Evolutionary conservation across 2,329 filamentous ascomycete species (phyloP).

Genomic region (Blastomyces silverae): DNA sequence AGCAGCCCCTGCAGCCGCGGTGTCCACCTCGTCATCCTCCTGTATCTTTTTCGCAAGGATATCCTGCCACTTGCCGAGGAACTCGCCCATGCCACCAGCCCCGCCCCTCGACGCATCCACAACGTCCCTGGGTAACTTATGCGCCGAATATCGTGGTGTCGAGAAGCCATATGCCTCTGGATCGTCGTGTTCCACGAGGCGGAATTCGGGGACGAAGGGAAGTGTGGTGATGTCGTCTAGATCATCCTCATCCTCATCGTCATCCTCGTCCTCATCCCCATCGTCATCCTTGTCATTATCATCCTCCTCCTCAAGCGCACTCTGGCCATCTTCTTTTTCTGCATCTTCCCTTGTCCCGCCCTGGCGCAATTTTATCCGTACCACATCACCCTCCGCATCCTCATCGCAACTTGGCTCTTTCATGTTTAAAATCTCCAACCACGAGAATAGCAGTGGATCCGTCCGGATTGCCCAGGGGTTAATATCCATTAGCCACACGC

Average conservation of each 20-base stretch:
- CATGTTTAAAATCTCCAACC: constrained; percentile 75
- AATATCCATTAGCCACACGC: constrained; percentile 82
- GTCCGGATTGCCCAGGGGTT: constrained; percentile 91
- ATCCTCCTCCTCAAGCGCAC: constrained; percentile 18
- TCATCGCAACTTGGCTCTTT: constrained; percentile 33
- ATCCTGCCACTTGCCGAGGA: constrained; percentile 67
- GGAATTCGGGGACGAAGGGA: constrained; percentile 64
- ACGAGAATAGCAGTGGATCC: constrained; percentile 81
- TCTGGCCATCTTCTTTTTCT: constrained; percentile 23
- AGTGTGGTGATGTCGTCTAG: constrained; percentile 50
- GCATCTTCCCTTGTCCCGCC: constrained; percentile 19
- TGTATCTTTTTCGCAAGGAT: constrained; percentile 42
- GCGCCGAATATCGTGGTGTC: constrained; percentile 82
- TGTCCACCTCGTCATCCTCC: constrained; percentile 32
- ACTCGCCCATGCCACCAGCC: constrained; percentile 72
- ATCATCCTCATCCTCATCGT: constrained; percentile 34
- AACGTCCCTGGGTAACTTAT: constrained; percentile 90
- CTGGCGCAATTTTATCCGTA: neutral
- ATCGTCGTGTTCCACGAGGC: constrained; percentile 75
- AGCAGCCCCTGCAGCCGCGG: neutral
- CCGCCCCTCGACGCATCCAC: constrained; percentile 62
- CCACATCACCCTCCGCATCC: neutral
- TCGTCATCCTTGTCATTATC: constrained; percentile 17
- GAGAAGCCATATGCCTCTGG: constrained; percentile 82
- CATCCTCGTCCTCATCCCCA: constrained; percentile 30